Evolutionary conservation across 2,329 filamentous ascomycete genomes (phyloP), one percentile per base, ranked within the genome.

Genomic region (Nigrospora sphaerica): DNA sequence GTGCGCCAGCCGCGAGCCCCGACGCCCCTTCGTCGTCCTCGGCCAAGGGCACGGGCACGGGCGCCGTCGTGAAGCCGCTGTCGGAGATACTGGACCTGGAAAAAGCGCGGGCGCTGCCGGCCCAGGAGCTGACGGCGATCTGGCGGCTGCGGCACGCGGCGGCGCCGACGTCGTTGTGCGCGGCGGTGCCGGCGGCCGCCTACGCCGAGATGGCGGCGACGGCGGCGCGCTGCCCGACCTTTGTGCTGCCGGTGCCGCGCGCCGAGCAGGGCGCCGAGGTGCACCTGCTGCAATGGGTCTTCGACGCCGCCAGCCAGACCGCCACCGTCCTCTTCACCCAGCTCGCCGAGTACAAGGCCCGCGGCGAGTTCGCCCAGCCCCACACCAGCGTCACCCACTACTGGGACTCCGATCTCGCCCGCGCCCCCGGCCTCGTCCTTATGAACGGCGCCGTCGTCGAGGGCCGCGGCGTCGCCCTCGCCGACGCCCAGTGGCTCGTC

Each of bases 351-450:
- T 98, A 86, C 72, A 96, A 97, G 74, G 70, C 88, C 48, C 78
- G 92, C 44, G 91, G 91, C 44, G 88, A 95, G 65, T 98, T 83
- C 61, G 89, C 89, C 39, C 81, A 86, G 65, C 91, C 93, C 40
- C 93, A 98, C 62, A 98, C 93, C 0, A 96, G 89, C 3, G 74
- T 97, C 46, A 96, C 92, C 36, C 90, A 97, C 66, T 88, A 98
- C 67, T 70, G 85, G 14, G 93, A 98, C 65, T 32, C 35, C 4
- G 51, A 45, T 44, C 70, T 96, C 3, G 80, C 80, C 0, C 73
- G 77, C 48, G 78, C 81, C 11, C 88, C 89, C 57, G 88, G 83
- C 6, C 60, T 97, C 23, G 90, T 96, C 13, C 71, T 98, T 52
- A 85, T 96, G 73, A 86, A 93, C 61, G 93, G 93, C 1, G 76